These are phyloP conservation scores for Colletotrichum godetiae DNA, from an alignment of 2,329 filamentous ascomycete species.

Conservation along the genomic window DNA sequence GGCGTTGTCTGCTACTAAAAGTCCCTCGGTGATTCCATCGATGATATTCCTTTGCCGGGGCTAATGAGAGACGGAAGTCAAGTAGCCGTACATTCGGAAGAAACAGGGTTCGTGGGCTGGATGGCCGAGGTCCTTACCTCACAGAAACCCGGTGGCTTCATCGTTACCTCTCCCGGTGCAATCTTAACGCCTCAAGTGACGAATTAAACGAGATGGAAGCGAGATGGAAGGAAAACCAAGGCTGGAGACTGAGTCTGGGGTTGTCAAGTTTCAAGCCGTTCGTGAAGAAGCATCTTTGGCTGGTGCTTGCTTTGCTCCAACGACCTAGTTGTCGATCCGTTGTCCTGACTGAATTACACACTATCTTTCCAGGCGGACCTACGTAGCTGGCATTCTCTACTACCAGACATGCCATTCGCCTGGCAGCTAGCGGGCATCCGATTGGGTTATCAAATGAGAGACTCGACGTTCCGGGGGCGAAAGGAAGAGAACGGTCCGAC, in stretches of 20 bases:
- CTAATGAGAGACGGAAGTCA: background rate
- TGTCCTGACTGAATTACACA: background rate
- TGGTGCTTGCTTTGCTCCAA: background rate
- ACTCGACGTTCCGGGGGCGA: constrained; percentile 6
- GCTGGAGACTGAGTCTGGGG: background rate
- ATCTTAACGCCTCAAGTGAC: background rate
- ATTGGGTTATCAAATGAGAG: background rate
- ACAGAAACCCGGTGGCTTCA: constrained; percentile 1
- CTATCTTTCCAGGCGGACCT: background rate
- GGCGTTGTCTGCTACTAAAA: too few species aligned
- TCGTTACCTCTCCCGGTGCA: background rate
- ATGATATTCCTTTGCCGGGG: background rate
- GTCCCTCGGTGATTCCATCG: too few species aligned
- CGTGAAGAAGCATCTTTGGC: background rate
- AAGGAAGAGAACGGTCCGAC: constrained; percentile 16
- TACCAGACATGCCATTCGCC: background rate
- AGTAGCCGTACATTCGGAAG: constrained; percentile 9
- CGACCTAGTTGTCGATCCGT: too few species aligned
- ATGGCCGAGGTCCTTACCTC: constrained; percentile 8
- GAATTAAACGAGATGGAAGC: background rate
- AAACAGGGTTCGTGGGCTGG: constrained; percentile 13
- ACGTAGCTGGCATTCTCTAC: background rate
- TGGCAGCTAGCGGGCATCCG: background rate
- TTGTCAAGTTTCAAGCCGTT: background rate
- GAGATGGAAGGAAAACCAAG: background rate